Evolutionary conservation across 2,329 filamentous ascomycete species (phyloP), one percentile per base, ranked within the genome.

Genomic region (Cladorrhinum sp.): DNA sequence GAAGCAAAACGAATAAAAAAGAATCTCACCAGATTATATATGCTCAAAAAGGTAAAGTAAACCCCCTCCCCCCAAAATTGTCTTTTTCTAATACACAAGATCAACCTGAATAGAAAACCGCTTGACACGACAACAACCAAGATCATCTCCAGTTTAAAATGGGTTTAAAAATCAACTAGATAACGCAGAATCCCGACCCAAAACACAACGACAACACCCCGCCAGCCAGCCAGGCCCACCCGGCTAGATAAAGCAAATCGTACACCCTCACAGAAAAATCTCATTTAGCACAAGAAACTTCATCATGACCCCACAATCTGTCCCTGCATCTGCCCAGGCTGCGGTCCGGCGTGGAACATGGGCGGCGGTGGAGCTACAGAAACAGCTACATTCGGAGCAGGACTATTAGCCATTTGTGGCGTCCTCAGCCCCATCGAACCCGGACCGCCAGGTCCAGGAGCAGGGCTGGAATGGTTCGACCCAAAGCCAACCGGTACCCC

Each of bases 341-440:
- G 32, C 32, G 18, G n/a, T 20, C 41, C 41, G 10, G 41, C 41
- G 10, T 45, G 41, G 41, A 45, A 45, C 41, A 45, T 45, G 3
- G 41, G 41, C 8, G 41, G 41, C 41, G 41, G 41, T n/a, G 41
- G 41, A 45, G n/a, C 41, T 7, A 18, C 4, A 45, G 41, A 22
- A 4, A 13, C 36, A 16, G 16, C 36, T 18, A 45, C n/a, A 45
- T 45, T 13, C 18, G 41, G n/a, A 20, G 64, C 66, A 2, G 55
- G 50, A 25, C 68, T 65, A 51, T 68, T 69, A 13, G 65, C 63
- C 70, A 73, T 73, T 57, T 71, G 69, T 25, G 71, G 71, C 7
- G 72, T 72, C 41, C 65, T 69, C 50, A 45, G 18, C 6, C 41
- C 41, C 41, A 65, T 69, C 50, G 18, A 18, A 5, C 41, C 41